A percentile compares a stretch with the other conserved stretches of the same genome.
These are phyloP conservation scores for Triangularia verruculosa DNA, from an alignment of 2,329 filamentous ascomycete species.

Conservation along the genomic window DNA sequence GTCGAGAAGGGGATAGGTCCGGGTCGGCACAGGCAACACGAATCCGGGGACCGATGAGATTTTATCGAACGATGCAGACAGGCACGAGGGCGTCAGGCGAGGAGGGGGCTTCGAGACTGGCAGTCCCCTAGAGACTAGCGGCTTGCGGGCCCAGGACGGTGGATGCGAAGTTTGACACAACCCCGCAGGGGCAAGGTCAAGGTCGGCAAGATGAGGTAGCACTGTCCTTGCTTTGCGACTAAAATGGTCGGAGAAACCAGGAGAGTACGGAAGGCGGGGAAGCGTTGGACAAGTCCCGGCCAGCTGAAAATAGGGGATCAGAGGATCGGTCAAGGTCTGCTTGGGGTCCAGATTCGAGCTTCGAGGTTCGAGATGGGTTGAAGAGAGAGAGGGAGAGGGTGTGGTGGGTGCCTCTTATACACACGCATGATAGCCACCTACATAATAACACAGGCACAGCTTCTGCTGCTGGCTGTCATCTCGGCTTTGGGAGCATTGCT, in stretches of 20 bases:
- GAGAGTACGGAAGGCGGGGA: not conserved
- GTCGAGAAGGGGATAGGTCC: not conserved
- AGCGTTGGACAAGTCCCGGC: not conserved
- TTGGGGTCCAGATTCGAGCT: conserved; percentile 1
- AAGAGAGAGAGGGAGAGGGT: not conserved
- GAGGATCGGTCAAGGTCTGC: not conserved
- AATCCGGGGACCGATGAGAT: not conserved
- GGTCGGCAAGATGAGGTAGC: not conserved
- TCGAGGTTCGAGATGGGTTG: not conserved
- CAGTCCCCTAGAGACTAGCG: not conserved
- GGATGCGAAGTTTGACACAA: conserved; percentile 14
- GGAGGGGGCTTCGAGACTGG: conserved; percentile 1
- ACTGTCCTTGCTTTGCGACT: not conserved
- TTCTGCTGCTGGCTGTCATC: conserved; percentile 5
- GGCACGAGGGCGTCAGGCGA: not conserved
- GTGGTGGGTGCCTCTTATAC: not conserved
- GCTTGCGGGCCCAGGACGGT: conserved; percentile 8
- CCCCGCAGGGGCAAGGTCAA: conserved; percentile 8
- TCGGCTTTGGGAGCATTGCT: not conserved
- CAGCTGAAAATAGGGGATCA: not conserved
- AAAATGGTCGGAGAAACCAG: not conserved
- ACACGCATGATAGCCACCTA: not conserved
- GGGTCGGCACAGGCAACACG: not conserved
- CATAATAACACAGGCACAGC: not conserved
- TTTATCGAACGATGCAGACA: conserved; percentile 10